A percentile compares a stretch with the other conserved stretches of the same genome.
Evolutionary conservation across 2,329 filamentous ascomycete species (phyloP).

Genomic region (Pseudogymnoascus sp.): DNA sequence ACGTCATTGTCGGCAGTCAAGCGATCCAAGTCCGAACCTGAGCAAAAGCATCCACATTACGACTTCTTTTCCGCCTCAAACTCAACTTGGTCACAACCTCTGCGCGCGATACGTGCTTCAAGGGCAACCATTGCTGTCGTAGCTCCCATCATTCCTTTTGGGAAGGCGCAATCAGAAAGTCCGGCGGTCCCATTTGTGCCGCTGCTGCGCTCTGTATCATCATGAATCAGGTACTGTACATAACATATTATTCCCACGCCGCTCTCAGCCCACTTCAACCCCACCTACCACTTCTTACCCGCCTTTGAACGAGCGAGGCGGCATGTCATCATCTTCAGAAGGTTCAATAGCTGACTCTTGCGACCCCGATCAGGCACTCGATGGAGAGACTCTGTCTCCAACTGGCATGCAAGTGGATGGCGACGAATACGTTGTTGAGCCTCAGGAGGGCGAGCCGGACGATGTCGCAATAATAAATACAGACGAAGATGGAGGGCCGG

Average conservation of each 20-base stretch:
- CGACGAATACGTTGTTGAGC: slow-evolving; percentile 25
- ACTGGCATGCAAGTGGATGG: slow-evolving; percentile 29
- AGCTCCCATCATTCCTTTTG: slow-evolving; percentile 8
- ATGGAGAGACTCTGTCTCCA: slow-evolving; percentile 24
- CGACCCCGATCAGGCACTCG: slow-evolving; percentile 20
- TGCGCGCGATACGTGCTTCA: slow-evolving; percentile 8
- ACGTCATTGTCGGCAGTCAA: slow-evolving; percentile 8
- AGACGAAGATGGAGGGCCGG: slow-evolving; percentile 25
- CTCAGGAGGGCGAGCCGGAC: slow-evolving; percentile 30
- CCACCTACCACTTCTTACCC: neutral
- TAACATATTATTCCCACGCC: neutral
- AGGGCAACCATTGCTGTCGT: slow-evolving; percentile 5
- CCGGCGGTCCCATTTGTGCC: slow-evolving; percentile 1
- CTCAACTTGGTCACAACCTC: slow-evolving; percentile 2
- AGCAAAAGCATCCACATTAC: slow-evolving; percentile 7
- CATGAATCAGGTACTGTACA: slow-evolving; percentile 4
- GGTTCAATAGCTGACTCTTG: slow-evolving; percentile 1
- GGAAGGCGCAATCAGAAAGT: slow-evolving; percentile 7
- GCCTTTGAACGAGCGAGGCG: neutral
- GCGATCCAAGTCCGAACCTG: slow-evolving; percentile 5
- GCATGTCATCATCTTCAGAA: neutral
- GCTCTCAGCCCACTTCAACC: neutral
- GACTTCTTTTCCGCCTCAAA: slow-evolving; percentile 1
- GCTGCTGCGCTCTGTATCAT: neutral
- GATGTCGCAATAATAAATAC: slow-evolving; percentile 35